Evolutionary conservation across 805 yeast genomes (phyloP).

Genomic region (Candida quercuum): DNA sequence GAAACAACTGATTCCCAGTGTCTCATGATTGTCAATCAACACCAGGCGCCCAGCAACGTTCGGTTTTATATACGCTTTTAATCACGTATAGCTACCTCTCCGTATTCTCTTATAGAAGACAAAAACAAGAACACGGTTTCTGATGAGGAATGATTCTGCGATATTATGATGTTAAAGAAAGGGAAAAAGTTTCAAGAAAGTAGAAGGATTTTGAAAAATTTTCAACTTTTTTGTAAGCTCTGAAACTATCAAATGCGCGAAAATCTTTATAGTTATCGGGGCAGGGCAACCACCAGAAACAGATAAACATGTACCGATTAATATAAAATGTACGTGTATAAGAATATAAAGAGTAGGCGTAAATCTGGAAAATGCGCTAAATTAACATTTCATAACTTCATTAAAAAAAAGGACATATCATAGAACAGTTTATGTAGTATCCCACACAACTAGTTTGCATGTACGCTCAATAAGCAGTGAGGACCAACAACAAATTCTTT

Average conservation of each 20-base stretch:
- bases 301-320: too few species aligned
- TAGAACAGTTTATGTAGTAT: too few species aligned
- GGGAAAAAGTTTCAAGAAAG: neutral
- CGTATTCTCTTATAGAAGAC: neutral
- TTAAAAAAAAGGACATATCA: too few species aligned
- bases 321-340: too few species aligned
- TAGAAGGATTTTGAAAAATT: neutral
- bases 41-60: constrained; percentile 22
- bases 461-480: constrained; percentile 9
- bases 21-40: constrained; percentile 16
- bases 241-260: neutral
- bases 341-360: too few species aligned
- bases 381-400: too few species aligned
- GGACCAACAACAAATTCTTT: constrained; percentile 16
- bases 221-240: neutral
- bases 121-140: constrained; percentile 1
- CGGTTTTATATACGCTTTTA: constrained; percentile 15
- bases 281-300: too few species aligned
- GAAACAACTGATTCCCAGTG: constrained; percentile 38
- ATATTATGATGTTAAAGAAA: constrained; percentile 1
- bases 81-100: neutral
- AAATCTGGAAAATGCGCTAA: too few species aligned
- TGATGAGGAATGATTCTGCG: constrained; percentile 3
- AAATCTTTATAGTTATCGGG: too few species aligned
- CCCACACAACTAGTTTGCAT: too few species aligned